Evolutionary conservation across 257 asterid species (phyloP).

Genomic region (Rauvolfia tetraphylla): DNA sequence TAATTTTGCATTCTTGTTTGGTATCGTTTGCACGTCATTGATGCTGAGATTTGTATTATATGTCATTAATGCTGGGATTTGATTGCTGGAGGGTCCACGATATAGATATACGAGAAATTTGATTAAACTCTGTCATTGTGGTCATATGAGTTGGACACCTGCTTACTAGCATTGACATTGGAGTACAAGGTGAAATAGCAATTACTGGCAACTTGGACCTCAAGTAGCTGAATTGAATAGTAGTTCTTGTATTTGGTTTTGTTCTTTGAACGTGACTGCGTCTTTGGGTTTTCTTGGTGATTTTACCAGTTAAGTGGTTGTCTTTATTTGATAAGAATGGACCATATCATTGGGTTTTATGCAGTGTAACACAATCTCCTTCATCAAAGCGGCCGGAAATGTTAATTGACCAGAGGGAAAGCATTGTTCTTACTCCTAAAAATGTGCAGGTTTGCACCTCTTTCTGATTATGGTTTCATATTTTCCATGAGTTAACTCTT

Average conservation of each 20-base stretch:
- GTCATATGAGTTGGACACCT: conserved; percentile 3
- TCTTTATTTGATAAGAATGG: not conserved
- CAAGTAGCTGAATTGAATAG: not conserved
- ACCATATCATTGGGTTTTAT: conserved; percentile 24
- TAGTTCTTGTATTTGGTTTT: not conserved
- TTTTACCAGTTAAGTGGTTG: not conserved
- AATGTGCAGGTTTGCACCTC: conserved; percentile 73
- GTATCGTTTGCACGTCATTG: not conserved
- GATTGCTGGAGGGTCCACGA: not conserved
- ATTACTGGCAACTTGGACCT: not conserved
- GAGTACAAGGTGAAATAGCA: not conserved
- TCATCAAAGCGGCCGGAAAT: conserved; percentile 70
- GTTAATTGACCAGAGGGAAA: conserved; percentile 72
- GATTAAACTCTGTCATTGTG: not conserved
- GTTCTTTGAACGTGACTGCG: not conserved
- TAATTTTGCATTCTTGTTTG: not conserved
- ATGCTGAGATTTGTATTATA: not conserved
- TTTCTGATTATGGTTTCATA: conserved; percentile 2
- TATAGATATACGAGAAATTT: not conserved
- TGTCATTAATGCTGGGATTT: too few relatives aligned
- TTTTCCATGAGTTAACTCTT: not conserved
- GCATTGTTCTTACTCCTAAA: conserved; percentile 87
- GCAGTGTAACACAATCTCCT: conserved; percentile 73
- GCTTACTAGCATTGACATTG: not conserved
- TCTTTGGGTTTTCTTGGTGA: not conserved